Evolutionary conservation across 495 filamentous ascomycete genomes (phyloP).

Genomic region (Cercophora newfieldiana): DNA sequence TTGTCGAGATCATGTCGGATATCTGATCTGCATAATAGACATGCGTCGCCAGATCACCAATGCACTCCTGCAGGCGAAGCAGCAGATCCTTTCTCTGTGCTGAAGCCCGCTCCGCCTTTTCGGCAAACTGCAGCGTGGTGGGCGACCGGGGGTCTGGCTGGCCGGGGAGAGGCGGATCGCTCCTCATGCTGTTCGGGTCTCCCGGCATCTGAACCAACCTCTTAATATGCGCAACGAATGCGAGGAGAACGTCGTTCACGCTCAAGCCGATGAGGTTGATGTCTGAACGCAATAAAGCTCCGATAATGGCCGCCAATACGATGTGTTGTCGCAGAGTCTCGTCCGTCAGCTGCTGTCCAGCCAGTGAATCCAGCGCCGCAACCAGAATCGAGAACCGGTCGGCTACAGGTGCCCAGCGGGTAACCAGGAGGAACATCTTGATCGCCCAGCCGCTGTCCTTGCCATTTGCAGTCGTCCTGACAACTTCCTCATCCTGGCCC

Average conservation of each 20-base stretch:
- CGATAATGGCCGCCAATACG: conserved; percentile 70
- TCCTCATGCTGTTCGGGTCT: conserved; percentile 44
- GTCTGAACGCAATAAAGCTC: conserved; percentile 77
- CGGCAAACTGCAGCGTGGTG: conserved; percentile 27
- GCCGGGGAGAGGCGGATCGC: conserved; percentile 29
- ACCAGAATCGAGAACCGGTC: conserved; percentile 85
- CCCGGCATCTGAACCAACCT: conserved; percentile 65
- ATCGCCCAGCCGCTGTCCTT: conserved; percentile 69
- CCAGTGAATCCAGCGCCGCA: conserved; percentile 71
- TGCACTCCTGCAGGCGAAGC: conserved; percentile 67
- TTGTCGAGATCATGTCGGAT: conserved; percentile 80
- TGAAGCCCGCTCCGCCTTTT: conserved; percentile 27
- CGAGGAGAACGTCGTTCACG: conserved; percentile 85
- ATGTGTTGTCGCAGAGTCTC: conserved; percentile 67
- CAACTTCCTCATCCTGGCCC: conserved; percentile 47
- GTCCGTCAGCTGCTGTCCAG: conserved; percentile 63
- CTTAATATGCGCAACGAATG: conserved; percentile 76
- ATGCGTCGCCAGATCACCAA: conserved; percentile 85
- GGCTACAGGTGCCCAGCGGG: conserved; percentile 86
- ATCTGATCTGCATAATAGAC: conserved; percentile 95
- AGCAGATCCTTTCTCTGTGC: conserved; percentile 57
- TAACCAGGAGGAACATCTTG: conserved; percentile 71
- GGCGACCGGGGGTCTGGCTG: conserved; percentile 30
- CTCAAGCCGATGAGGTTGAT: conserved; percentile 92
- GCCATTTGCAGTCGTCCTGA: conserved; percentile 34